Evolutionary conservation across 768 basidiomycete species (phyloP).

Genomic region (Clitopilus passeckerianus): DNA sequence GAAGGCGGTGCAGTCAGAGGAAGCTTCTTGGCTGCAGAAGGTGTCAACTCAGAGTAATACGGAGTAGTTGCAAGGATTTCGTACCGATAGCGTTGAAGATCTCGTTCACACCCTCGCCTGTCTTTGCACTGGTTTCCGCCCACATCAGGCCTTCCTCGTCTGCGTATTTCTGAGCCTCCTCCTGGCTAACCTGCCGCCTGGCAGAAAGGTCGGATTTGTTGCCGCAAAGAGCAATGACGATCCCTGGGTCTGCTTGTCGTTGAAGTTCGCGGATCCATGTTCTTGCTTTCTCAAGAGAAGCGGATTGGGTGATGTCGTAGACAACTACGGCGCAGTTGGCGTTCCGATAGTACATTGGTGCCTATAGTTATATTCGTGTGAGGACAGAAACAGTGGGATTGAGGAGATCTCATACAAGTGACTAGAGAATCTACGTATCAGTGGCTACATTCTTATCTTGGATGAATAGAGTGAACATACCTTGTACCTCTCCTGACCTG

Average conservation of each 20-base stretch:
- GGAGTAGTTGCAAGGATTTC: conserved; percentile 14
- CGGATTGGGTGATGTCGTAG: conserved; percentile 90
- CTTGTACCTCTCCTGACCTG: conserved; percentile 95
- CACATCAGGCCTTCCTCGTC: conserved; percentile 92
- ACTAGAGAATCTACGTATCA: conserved; percentile 6
- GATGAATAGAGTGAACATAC: conserved; percentile 27
- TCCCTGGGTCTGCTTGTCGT: conserved; percentile 95
- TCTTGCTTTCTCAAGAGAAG: conserved; percentile 92
- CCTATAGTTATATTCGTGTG: conserved; percentile 34
- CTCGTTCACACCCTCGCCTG: conserved; percentile 79
- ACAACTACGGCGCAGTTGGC: conserved; percentile 93
- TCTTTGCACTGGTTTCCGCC: conserved; percentile 89
- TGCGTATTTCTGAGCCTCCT: conserved; percentile 90
- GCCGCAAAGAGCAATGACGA: conserved; percentile 93
- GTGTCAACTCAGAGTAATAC: not conserved
- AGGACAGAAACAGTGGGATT: conserved; percentile 5
- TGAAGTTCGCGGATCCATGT: conserved; percentile 96
- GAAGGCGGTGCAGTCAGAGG: conserved; percentile 74
- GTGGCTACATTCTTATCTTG: conserved; percentile 7
- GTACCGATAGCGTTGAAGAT: conserved; percentile 84
- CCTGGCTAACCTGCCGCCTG: conserved; percentile 79
- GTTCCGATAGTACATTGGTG: conserved; percentile 96
- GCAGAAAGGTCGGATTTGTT: conserved; percentile 90
- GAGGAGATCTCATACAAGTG: conserved; percentile 36
- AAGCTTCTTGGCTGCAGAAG: conserved; percentile 72